These are phyloP conservation scores for Rachicladosporium sp. DNA, from an alignment of 2,329 filamentous ascomycete species.

Conservation along the genomic window DNA sequence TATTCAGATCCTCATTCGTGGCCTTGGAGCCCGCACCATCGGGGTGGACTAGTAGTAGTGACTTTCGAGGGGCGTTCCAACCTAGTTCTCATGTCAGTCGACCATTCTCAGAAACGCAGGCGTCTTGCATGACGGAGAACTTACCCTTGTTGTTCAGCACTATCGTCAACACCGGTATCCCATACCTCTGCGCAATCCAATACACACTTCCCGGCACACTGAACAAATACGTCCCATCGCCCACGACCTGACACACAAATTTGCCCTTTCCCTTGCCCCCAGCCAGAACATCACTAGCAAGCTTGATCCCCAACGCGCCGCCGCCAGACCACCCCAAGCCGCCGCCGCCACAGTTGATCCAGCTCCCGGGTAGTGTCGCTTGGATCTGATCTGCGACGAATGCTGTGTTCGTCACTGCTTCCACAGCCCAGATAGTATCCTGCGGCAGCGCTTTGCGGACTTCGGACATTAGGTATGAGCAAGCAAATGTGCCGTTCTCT, in stretches of 20 bases:
- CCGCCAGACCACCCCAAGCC: conserved; percentile 74
- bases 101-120: not conserved
- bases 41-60: conserved; percentile 53
- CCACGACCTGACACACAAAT: conserved; percentile 53
- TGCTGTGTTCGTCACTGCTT: conserved; percentile 61
- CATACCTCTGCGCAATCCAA: conserved; percentile 55
- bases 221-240: conserved; percentile 57
- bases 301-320: conserved; percentile 61
- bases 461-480: conserved; percentile 43
- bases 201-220: conserved; percentile 53
- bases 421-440: conserved; percentile 63
- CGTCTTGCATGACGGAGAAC: not conserved
- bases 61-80: conserved; percentile 54
- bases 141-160: conserved; percentile 54
- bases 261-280: conserved; percentile 41
- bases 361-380: conserved; percentile 54
- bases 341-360: conserved; percentile 72
- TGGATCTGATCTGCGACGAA: conserved; percentile 61
- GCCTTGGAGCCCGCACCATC: conserved; percentile 49
- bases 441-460: conserved; percentile 45
- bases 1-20: conserved; percentile 53
- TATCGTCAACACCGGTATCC: conserved; percentile 53
- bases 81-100: conserved; percentile 23
- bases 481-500: conserved; percentile 49
- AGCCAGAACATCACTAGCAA: conserved; percentile 46